Evolutionary conservation across 129 eudicot genomes (phyloP).

Genomic region (Flaveria ramosissima): DNA sequence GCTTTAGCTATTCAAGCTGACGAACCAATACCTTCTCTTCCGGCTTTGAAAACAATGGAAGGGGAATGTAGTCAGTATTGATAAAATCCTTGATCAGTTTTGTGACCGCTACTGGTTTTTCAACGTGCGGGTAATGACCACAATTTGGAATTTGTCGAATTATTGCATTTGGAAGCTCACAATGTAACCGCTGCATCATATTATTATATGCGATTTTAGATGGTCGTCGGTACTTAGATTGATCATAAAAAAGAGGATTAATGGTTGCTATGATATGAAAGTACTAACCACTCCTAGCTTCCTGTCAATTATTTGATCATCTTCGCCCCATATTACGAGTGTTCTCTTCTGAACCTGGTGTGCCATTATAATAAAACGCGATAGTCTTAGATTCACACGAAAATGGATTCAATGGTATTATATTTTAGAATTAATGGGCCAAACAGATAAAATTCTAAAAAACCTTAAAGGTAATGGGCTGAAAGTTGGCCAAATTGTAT

Average conservation of each 20-base stretch:
- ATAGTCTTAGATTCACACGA: background rate
- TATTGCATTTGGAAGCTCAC: slow-evolving; percentile 76
- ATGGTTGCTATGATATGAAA: background rate
- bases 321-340: slow-evolving; percentile 87
- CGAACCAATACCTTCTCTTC: slow-evolving; percentile 36
- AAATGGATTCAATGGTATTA: background rate
- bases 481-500: background rate
- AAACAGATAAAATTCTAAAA: background rate
- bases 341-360: slow-evolving; percentile 69
- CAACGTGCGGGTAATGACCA: slow-evolving; percentile 91
- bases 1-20: slow-evolving; percentile 27
- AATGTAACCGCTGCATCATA: slow-evolving; percentile 61
- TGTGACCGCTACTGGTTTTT: slow-evolving; percentile 67
- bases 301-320: slow-evolving; percentile 80
- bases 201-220: slow-evolving; percentile 2
- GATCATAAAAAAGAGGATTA: background rate
- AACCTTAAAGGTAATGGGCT: background rate
- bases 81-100: slow-evolving; percentile 64
- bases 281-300: slow-evolving; percentile 78
- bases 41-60: slow-evolving; percentile 27
- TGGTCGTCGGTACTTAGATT: background rate
- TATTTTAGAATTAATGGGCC: background rate
- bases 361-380: background rate
- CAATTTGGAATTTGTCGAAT: slow-evolving; percentile 82
- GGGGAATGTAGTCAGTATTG: background rate